Conservation (phyloP, 352 stramenopile genomes). For the Phytophthora quininea region DNA sequence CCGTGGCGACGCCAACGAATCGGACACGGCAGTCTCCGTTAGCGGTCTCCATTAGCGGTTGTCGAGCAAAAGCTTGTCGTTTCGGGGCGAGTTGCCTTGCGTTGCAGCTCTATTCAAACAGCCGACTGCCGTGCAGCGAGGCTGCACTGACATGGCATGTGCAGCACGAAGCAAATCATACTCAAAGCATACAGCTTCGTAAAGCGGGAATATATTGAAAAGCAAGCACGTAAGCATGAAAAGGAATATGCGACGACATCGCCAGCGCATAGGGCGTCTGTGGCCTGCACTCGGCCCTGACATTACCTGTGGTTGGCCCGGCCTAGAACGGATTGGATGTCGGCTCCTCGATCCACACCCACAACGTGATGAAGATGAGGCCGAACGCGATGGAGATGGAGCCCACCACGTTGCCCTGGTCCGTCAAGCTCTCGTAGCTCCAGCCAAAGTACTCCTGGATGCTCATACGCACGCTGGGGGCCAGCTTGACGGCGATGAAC, state of each 20-base stretch:
- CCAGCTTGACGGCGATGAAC: constrained; percentile 82
- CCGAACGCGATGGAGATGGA: constrained; percentile 73
- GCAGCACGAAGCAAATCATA: background rate
- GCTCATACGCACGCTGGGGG: constrained; percentile 82
- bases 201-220: constrained; percentile 45
- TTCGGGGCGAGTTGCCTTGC: too few species aligned
- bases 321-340: constrained; percentile 81
- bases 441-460: constrained; percentile 91
- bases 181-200: background rate
- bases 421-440: constrained; percentile 85
- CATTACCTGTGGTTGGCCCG: background rate
- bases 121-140: too few species aligned
- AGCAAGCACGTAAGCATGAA: constrained; percentile 40
- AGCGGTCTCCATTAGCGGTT: too few species aligned
- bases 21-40: too few species aligned
- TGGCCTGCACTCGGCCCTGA: background rate
- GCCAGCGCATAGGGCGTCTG: constrained; percentile 1
- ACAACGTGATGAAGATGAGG: constrained; percentile 81
- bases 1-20: too few species aligned
- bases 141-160: too few species aligned
- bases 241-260: constrained; percentile 16
- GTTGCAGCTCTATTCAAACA: too few species aligned
- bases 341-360: constrained; percentile 84
- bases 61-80: too few species aligned
- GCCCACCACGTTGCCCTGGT: constrained; percentile 86